Evolutionary conservation across 192 early-diverging fungal species (phyloP).

Genomic region (Linnemannia zychae): DNA sequence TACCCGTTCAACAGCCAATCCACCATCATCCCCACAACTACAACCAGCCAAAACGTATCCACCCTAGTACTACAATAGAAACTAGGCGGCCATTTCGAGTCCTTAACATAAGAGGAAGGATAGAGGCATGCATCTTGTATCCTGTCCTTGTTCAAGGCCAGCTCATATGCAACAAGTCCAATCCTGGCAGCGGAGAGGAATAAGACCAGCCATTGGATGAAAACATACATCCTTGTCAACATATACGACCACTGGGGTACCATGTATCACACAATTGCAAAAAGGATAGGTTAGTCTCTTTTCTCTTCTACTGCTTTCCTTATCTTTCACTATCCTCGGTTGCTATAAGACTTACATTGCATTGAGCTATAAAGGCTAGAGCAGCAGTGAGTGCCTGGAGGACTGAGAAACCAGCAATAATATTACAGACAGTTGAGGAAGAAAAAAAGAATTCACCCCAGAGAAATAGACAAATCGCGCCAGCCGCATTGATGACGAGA

Average conservation of each 20-base stretch:
- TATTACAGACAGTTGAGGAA: neutral
- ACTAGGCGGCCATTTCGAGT: neutral
- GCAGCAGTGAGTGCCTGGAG: slow-evolving; percentile 5
- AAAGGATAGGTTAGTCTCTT: neutral
- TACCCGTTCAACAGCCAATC: slow-evolving; percentile 34
- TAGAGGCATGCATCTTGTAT: slow-evolving; percentile 12
- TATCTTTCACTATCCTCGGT: neutral
- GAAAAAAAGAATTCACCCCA: slow-evolving; percentile 24
- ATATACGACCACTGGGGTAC: slow-evolving; percentile 35
- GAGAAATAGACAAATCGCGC: slow-evolving; percentile 10
- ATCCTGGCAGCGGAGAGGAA: slow-evolving; percentile 29
- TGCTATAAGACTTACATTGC: slow-evolving; percentile 19
- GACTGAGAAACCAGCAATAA: slow-evolving; percentile 21
- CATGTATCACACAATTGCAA: neutral
- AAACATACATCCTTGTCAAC: slow-evolving; percentile 32
- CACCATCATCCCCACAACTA: slow-evolving; percentile 15
- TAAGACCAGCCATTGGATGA: slow-evolving; percentile 27
- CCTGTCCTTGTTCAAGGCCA: slow-evolving; percentile 9
- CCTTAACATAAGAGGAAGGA: neutral
- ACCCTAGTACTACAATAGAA: slow-evolving; percentile 21
- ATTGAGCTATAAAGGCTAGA: slow-evolving; percentile 14
- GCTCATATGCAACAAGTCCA: slow-evolving; percentile 25
- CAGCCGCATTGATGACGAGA: slow-evolving; percentile 17
- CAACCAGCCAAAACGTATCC: slow-evolving; percentile 17
- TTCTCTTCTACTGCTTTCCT: neutral